These are phyloP conservation scores for Ceratonia siliqua DNA, from an alignment of 306 rosid genomes.

Conservation along the genomic window DNA sequence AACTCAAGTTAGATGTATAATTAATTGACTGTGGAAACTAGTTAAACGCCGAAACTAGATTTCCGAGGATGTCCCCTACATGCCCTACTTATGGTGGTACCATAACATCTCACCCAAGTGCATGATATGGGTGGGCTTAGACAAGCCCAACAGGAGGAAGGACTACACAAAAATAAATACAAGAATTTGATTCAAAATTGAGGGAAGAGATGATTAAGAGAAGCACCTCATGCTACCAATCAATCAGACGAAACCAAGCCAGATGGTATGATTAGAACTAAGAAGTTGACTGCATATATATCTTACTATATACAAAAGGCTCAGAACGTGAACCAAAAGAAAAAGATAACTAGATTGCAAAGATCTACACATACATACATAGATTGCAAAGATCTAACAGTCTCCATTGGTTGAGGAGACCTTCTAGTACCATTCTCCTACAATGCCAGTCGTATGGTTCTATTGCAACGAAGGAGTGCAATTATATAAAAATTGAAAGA, in stretches of 20 bases:
- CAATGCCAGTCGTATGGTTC: constrained; percentile 58
- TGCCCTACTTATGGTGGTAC: not conserved
- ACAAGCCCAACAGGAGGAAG: not conserved
- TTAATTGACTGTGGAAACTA: not conserved
- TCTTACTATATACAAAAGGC: constrained; percentile 47
- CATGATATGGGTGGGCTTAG: not conserved
- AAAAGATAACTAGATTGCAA: constrained; percentile 44
- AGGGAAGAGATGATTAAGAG: not conserved
- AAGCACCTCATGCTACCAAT: constrained; percentile 32
- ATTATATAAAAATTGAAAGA: constrained; percentile 54
- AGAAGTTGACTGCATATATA: constrained; percentile 18
- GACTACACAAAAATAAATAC: constrained; percentile 1
- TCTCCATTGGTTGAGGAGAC: constrained; percentile 64
- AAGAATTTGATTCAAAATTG: constrained; percentile 18
- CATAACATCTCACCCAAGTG: not conserved
- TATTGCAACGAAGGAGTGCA: constrained; percentile 49
- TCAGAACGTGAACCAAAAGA: constrained; percentile 42
- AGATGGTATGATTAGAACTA: constrained; percentile 37
- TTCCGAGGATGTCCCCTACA: not conserved
- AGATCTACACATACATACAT: constrained; percentile 51
- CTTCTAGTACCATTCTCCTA: constrained; percentile 65
- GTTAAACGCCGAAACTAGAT: not conserved
- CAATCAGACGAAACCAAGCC: constrained; percentile 31
- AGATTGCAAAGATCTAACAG: constrained; percentile 61
- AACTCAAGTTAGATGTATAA: not conserved